Conservation (phyloP, 1,139 yeast genomes). For the Yamadazyma jaroonii region DNA sequence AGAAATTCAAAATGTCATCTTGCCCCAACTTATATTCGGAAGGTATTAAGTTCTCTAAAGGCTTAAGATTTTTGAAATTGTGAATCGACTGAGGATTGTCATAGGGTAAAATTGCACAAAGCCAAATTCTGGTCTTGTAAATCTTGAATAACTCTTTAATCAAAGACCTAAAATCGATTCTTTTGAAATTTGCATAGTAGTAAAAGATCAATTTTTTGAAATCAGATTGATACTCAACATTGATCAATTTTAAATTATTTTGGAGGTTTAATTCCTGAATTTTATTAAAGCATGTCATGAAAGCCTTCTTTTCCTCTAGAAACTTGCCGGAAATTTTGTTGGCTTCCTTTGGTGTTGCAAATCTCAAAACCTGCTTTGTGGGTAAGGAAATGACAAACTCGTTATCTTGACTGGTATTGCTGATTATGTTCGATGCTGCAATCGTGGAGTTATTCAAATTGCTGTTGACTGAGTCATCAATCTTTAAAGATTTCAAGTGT, state of each 20-base stretch:
- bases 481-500: conserved; percentile 71
- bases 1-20: conserved; percentile 42
- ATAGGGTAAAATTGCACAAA: conserved; percentile 72
- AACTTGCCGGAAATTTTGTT: conserved; percentile 44
- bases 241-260: conserved; percentile 46
- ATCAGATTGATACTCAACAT: conserved; percentile 95
- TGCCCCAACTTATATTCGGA: conserved; percentile 40
- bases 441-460: not conserved
- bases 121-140: conserved; percentile 96
- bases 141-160: conserved; percentile 90
- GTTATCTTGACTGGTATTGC: conserved; percentile 42
- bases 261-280: conserved; percentile 43
- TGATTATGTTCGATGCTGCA: conserved; percentile 34
- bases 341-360: conserved; percentile 49
- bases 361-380: conserved; percentile 47
- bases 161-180: conserved; percentile 90
- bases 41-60: conserved; percentile 26
- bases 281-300: conserved; percentile 42
- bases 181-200: conserved; percentile 69
- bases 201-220: conserved; percentile 90
- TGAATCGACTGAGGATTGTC: conserved; percentile 32
- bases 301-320: conserved; percentile 47
- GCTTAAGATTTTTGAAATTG: conserved; percentile 5
- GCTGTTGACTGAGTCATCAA: conserved; percentile 16
- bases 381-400: conserved; percentile 48